Evolutionary conservation across 495 filamentous ascomycete species (phyloP), one percentile per base, ranked within the genome.

Genomic region (Aspergillus affinis): DNA sequence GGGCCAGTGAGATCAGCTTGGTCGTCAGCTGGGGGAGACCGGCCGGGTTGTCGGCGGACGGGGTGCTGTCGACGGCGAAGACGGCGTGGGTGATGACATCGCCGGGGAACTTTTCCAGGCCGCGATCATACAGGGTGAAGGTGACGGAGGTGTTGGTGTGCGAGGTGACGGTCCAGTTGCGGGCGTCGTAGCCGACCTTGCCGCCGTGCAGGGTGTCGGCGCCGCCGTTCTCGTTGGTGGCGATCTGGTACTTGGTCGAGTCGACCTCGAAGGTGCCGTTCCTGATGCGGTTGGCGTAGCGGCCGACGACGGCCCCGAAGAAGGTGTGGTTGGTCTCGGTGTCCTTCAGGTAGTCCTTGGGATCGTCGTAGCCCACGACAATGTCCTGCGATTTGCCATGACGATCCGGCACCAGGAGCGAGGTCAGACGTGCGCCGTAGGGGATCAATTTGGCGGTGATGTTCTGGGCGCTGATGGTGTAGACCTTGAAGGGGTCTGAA

Each of bases 271-370:
- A 96, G 9, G 84, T 89, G 61, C 85, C 86, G 72, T 94, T 94
- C 80, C 88, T 90, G 75, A 94, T 96, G 32, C 89, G 86, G 73
- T 96, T 93, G 47, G 90, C 90, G 66, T 93, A 93, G 18, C 90
- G 87, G 41, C 90, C 90, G 6, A 86, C 88, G n/a, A 91, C 82
- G 7, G 86, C 79, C 47, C 90, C 90, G 59, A 90, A 88, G 78
- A 88, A 90, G 51, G 89, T 89, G 74, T 90, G 89, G 54, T 83
- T 79, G 44, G 71, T 73, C 62, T 92, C 84, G 26, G 69, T 70
- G 64, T 93, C 89, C 36, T 84, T 73, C 8, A 78, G 66, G 69
- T 94, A 96, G 55, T 88, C 79, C 44, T 71, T 84, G 21, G 88
- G 87, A 65, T 93, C 88, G 69, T 94, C 90, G 62, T 88, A 94